Conservation (phyloP, 2,329 filamentous ascomycete genomes). For the Trichoderma cornu-damae region DNA sequence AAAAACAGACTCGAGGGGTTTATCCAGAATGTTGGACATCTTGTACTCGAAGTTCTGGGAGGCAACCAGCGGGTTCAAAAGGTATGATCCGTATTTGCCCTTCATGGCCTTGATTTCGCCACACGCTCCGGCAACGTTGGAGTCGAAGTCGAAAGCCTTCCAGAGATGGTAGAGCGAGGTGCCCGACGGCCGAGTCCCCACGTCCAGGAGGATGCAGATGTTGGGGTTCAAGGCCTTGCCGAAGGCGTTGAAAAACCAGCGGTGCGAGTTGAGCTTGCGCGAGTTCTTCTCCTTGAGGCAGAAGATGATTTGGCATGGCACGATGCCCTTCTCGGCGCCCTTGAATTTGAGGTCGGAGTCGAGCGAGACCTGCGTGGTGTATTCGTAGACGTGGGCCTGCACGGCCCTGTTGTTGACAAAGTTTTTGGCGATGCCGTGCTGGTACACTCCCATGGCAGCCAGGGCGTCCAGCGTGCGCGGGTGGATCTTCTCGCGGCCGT, state of each 20-base stretch:
- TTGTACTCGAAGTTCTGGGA: constrained; percentile 99
- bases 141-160: constrained; percentile 98
- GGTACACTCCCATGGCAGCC: constrained; percentile 95
- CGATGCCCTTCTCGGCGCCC: constrained; percentile 96
- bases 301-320: constrained; percentile 97
- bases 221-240: constrained; percentile 89
- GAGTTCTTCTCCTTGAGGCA: constrained; percentile 97
- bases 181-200: constrained; percentile 83
- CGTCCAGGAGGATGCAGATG: constrained; percentile 92
- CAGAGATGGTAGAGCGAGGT: constrained; percentile 96
- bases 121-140: constrained; percentile 92
- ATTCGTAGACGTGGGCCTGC: constrained; percentile 96
- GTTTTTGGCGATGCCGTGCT: constrained; percentile 98
- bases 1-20: constrained; percentile 93
- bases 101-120: constrained; percentile 98
- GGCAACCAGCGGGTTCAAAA: constrained; percentile 90
- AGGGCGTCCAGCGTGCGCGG: constrained; percentile 88
- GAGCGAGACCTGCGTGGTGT: constrained; percentile 95
- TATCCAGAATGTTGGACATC: constrained; percentile 98
- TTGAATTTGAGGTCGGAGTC: constrained; percentile 98
- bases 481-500: constrained; percentile 85
- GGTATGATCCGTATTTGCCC: constrained; percentile 72
- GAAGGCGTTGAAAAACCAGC: constrained; percentile 99
- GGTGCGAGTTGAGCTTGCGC: constrained; percentile 96
- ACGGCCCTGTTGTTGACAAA: constrained; percentile 94